These are phyloP conservation scores for Thielaviopsis musarum DNA, from an alignment of 2,329 filamentous ascomycete genomes.

Conservation along the genomic window DNA sequence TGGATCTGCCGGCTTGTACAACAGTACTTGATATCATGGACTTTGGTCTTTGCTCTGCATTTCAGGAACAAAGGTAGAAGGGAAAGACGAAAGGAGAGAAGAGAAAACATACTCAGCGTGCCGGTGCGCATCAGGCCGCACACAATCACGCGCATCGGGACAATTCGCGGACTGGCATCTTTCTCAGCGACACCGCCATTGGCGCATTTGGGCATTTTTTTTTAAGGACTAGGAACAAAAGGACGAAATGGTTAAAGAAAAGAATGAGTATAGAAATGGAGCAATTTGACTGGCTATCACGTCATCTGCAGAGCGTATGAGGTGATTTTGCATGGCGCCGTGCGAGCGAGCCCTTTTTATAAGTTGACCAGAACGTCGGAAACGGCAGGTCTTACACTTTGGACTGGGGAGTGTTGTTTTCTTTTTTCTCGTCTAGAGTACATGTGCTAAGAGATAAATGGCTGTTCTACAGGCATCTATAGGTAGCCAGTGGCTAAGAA, in stretches of 20 bases:
- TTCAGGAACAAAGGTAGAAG: neutral
- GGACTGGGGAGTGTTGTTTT: no score
- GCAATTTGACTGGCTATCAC: neutral
- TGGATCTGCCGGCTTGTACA: no score
- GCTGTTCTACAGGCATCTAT: no score
- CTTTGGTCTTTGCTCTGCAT: neutral
- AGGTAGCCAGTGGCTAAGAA: no score
- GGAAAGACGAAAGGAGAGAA: conserved; percentile 17
- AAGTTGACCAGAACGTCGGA: neutral
- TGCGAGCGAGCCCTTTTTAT: conserved; percentile 1
- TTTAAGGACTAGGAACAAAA: conserved; percentile 2
- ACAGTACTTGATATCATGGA: no score
- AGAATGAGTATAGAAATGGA: neutral
- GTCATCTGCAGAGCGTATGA: conserved; percentile 1
- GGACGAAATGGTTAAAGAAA: neutral
- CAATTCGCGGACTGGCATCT: conserved; percentile 16
- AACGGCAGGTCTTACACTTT: neutral
- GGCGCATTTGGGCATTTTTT: neutral
- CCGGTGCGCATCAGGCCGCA: conserved; percentile 24
- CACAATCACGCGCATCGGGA: conserved; percentile 25
- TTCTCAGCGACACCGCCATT: conserved; percentile 12
- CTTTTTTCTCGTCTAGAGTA: no score
- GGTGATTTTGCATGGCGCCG: neutral
- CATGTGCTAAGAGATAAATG: no score
- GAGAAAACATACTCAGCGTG: conserved; percentile 19